Conservation (phyloP, 1,139 yeast genomes). For the Hanseniaspora sp. region DNA sequence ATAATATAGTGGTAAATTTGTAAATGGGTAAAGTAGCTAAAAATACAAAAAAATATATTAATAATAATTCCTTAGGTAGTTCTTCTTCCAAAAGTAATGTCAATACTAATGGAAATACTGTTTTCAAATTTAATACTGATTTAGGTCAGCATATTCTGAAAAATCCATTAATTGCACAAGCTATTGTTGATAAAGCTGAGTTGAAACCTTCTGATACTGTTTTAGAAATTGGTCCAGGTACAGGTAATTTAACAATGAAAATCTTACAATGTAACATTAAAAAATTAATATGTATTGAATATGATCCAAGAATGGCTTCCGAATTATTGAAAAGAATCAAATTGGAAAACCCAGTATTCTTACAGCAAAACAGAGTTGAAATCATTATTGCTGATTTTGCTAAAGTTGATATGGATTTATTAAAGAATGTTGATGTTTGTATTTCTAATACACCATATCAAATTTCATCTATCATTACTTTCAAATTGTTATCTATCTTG, state of each 20-base stretch:
- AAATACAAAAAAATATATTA: conserved; percentile 13
- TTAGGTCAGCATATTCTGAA: conserved; percentile 94
- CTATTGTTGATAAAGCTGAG: conserved; percentile 92
- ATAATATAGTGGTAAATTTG: no score
- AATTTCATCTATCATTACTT: conserved; percentile 90
- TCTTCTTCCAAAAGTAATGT: conserved; percentile 27
- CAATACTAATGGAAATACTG: conserved; percentile 45
- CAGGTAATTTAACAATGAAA: conserved; percentile 91
- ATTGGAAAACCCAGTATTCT: conserved; percentile 17
- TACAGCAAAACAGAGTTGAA: conserved; percentile 46
- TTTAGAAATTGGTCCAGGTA: conserved; percentile 97
- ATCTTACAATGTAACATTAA: conserved; percentile 77
- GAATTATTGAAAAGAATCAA: conserved; percentile 93
- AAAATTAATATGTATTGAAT: conserved; percentile 87
- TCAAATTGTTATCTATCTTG: conserved; percentile 70
- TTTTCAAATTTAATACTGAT: conserved; percentile 90
- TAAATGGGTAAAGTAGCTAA: conserved; percentile 13
- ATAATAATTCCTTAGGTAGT: conserved; percentile 29
- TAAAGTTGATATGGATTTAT: conserved; percentile 52
- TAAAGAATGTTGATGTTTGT: conserved; percentile 92
- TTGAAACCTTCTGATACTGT: conserved; percentile 87
- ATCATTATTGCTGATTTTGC: conserved; percentile 90
- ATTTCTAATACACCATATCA: conserved; percentile 97
- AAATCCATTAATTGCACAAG: conserved; percentile 94
- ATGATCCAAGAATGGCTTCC: conserved; percentile 99